A percentile compares a stretch with the other conserved stretches of the same genome.
Conservation (phyloP, 2,329 filamentous ascomycete genomes). For the Hypoxylon sp. region DNA sequence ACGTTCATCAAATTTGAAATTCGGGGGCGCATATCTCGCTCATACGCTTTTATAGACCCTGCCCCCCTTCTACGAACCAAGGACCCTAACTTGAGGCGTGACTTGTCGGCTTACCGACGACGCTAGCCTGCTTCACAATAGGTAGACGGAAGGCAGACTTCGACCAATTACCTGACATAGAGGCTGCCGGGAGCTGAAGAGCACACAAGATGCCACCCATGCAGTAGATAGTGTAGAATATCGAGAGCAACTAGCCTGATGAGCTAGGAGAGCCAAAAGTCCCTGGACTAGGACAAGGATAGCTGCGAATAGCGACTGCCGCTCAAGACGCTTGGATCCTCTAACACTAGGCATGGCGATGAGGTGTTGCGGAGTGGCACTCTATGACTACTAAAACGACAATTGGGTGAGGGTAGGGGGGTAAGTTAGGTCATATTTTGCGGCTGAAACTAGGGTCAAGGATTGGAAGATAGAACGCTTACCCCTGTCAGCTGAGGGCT, state of each 20-base stretch:
- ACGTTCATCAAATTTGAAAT: not conserved
- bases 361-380: not conserved
- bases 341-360: conserved; percentile 4
- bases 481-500: conserved; percentile 32
- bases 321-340: conserved; percentile 18
- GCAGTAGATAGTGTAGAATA: conserved; percentile 2
- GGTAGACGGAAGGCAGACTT: conserved; percentile 21
- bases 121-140: conserved; percentile 31
- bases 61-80: conserved; percentile 6
- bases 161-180: conserved; percentile 16
- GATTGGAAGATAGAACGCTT: conserved; percentile 6
- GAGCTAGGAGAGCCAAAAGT: conserved; percentile 5
- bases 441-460: conserved; percentile 31
- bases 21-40: conserved; percentile 13
- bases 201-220: conserved; percentile 23
- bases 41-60: conserved; percentile 31
- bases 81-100: conserved; percentile 12
- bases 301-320: conserved; percentile 10
- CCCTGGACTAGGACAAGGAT: conserved; percentile 16
- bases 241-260: conserved; percentile 5
- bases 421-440: not conserved
- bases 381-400: conserved; percentile 17
- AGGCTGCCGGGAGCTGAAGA: conserved; percentile 20
- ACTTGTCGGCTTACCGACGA: conserved; percentile 19
- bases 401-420: too few species aligned